A percentile compares a stretch with the other conserved stretches of the same genome.
phyloP scores from a whole-genome alignment of 495 filamentous ascomycete genomes.

The Podospora conica region DNA sequence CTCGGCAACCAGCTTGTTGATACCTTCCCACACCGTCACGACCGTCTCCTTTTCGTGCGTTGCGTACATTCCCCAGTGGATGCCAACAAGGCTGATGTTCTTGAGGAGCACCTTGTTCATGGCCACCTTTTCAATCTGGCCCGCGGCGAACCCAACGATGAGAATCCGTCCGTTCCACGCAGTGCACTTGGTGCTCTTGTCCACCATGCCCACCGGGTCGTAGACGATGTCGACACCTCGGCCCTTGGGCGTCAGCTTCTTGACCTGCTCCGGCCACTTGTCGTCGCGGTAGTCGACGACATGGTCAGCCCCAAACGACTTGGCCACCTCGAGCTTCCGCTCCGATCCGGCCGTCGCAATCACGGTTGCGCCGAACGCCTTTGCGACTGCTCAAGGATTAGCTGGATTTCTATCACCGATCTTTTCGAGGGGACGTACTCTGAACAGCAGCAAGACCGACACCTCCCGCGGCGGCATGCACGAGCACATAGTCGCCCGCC shows the following conservation, averaged over 20 bases:
- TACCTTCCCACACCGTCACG: conserved; percentile 68
- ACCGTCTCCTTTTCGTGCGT: conserved; percentile 66
- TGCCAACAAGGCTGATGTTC: conserved; percentile 83
- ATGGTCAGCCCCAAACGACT: conserved; percentile 76
- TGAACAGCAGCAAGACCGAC: conserved; percentile 91
- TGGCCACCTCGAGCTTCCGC: conserved; percentile 73
- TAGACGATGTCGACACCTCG: conserved; percentile 83
- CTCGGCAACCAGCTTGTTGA: conserved; percentile 67
- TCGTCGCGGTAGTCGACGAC: conserved; percentile 65
- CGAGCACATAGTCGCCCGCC: conserved; percentile 76
- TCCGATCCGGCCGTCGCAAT: conserved; percentile 78
- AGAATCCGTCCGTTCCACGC: conserved; percentile 86
- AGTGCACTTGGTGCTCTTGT: conserved; percentile 75
- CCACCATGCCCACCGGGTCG: conserved; percentile 85
- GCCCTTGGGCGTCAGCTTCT: conserved; percentile 63
- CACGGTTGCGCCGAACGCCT: conserved; percentile 82
- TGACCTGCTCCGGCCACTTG: conserved; percentile 73
- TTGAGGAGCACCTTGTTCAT: conserved; percentile 89
- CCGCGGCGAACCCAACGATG: conserved; percentile 86
- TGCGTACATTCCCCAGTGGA: conserved; percentile 88
- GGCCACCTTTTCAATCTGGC: conserved; percentile 83
- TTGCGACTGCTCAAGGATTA: conserved; percentile 52
- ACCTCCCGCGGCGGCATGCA: conserved; percentile 89
- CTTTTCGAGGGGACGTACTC: conserved; percentile 22
- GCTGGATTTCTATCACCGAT: neutral